Evolutionary conservation across 805 yeast genomes (phyloP), one percentile per base, ranked within the genome.

Genomic region (Candida ipomoeae): DNA sequence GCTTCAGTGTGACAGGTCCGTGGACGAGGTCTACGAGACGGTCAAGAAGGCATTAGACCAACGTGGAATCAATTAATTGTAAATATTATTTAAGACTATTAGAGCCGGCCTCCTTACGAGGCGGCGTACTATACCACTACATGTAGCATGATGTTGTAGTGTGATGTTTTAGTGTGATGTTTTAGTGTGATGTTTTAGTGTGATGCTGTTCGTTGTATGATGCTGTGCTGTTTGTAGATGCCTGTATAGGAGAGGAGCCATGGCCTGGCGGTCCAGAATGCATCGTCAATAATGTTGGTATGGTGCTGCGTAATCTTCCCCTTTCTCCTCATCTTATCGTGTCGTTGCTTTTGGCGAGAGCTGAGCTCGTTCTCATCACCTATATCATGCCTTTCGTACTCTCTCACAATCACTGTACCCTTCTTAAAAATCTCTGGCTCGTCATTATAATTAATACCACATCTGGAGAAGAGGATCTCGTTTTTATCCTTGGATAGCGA

Each of bases 401-500:
- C 84, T 59, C 91, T 70, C 3, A 83, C 71, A 15, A 81, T 64
- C 2, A 80, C 67, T 0, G 91, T 82, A 2, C 99, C 99, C 69
- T 92, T 94, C 55, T 85, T 87, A 69, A 70, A 94, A 54, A 90
- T 84, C 49, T 87, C 97, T 0, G 87, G 87, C 67, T 92, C 97
- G 55, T 88, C 82, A 64, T 94, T 94, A 68, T 94, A 94, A 62
- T 94, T 94, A 40, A 92, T 83, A 0, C 87, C 87, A 66, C 91
- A 87, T 52, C 83, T 79, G 20, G 77, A 69, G 62, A 87, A 94
- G 52, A 94, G 65, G 2, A 94, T 83, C 64, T 94, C 99, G 63
- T 94, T 87, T 64, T 94, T 94, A 60, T 92, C 97, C 29, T 81
- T 72, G 14, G 96, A 74, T 1, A 89, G 60, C 0, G 98, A 88